Percentiles rank a stretch among this genome's conserved stretches.
These are phyloP conservation scores for Effrenium voratum DNA, from an alignment of 73 alveolate species.

Conservation along the genomic window DNA sequence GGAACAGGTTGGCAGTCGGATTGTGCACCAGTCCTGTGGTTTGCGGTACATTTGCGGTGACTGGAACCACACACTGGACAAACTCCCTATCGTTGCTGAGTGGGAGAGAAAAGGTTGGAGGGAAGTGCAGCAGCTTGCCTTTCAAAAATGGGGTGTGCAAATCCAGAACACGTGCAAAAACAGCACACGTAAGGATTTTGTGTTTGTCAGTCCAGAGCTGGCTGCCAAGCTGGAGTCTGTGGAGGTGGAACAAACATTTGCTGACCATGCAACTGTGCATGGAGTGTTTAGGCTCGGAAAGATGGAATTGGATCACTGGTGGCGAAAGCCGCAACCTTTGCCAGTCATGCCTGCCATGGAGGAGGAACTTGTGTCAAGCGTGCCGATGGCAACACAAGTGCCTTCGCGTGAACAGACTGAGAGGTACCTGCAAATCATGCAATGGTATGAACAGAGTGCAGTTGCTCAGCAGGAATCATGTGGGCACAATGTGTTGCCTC, in stretches of 20 bases:
- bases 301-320: too few species aligned
- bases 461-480: too few species aligned
- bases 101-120: background rate
- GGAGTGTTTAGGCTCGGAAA: background rate
- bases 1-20: background rate
- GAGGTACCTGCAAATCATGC: too few species aligned
- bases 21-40: background rate
- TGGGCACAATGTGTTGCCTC: too few species aligned
- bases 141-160: background rate
- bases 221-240: background rate
- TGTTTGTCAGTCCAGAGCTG: background rate
- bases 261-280: background rate
- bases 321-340: too few species aligned
- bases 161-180: background rate
- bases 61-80: background rate
- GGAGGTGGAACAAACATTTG: background rate
- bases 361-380: too few species aligned
- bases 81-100: background rate
- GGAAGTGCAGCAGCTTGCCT: background rate
- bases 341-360: too few species aligned
- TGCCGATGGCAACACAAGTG: too few species aligned
- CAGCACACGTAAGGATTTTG: background rate
- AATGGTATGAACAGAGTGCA: too few species aligned
- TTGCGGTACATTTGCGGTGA: background rate
- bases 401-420: too few species aligned